Evolutionary conservation across 1,139 yeast species (phyloP).

Genomic region (Saccharomycopsis crataegensis): DNA sequence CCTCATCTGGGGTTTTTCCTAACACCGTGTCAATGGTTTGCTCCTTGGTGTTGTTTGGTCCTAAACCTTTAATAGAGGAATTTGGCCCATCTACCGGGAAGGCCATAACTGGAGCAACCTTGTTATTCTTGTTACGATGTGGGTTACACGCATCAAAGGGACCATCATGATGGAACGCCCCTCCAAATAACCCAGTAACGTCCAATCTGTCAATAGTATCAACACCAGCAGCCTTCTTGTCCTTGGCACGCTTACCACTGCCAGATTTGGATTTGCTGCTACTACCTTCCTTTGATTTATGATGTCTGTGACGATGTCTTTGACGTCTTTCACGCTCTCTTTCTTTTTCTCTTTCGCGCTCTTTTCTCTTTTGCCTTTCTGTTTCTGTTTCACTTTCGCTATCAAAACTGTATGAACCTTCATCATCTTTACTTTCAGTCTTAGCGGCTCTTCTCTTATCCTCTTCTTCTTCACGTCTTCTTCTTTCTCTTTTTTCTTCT

Average conservation of each 20-base stretch:
- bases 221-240: slow-evolving; percentile 45
- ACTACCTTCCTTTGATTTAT: slow-evolving; percentile 5
- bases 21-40: slow-evolving; percentile 56
- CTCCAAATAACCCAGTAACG: slow-evolving; percentile 93
- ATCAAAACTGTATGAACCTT: slow-evolving; percentile 14
- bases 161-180: slow-evolving; percentile 96
- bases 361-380: slow-evolving; percentile 9
- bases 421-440: background rate
- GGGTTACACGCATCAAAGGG: slow-evolving; percentile 99
- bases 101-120: slow-evolving; percentile 88
- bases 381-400: slow-evolving; percentile 16
- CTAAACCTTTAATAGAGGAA: slow-evolving; percentile 66
- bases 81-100: slow-evolving; percentile 95
- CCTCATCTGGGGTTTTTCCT: slow-evolving; percentile 34
- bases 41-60: slow-evolving; percentile 33
- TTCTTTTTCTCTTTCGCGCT: slow-evolving; percentile 6
- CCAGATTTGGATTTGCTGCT: slow-evolving; percentile 7
- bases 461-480: slow-evolving; percentile 8
- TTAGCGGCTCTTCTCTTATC: background rate
- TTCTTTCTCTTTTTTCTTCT: slow-evolving; percentile 8
- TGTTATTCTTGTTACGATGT: slow-evolving; percentile 76
- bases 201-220: slow-evolving; percentile 94
- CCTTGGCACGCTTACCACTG: slow-evolving; percentile 35
- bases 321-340: slow-evolving; percentile 15
- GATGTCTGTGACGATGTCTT: slow-evolving; percentile 19